Percentiles rank a stretch among this genome's conserved stretches.
These are phyloP conservation scores for Stenocarpella maydis DNA, from an alignment of 2,329 filamentous ascomycete species.

Conservation along the genomic window DNA sequence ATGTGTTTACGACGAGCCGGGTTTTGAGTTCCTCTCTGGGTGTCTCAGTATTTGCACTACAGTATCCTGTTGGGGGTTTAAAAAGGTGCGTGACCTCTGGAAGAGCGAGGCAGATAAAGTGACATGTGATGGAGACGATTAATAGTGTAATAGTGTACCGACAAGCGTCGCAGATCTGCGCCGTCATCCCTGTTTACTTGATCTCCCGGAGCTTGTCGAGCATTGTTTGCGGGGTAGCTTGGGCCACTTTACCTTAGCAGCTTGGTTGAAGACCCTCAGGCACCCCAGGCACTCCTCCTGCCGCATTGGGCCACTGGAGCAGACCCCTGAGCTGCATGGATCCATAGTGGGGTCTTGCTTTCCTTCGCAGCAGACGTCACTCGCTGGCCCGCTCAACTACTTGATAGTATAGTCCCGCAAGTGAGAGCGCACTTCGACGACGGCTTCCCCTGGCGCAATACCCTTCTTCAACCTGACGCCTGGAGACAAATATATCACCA, in stretches of 20 bases:
- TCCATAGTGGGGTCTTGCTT: not conserved
- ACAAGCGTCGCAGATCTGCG: conserved; percentile 21
- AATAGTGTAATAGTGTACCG: not conserved
- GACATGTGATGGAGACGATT: conserved; percentile 20
- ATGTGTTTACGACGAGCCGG: not conserved
- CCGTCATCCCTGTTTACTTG: not conserved
- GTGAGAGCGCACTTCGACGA: not conserved
- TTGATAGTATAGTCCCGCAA: not conserved
- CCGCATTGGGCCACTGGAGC: conserved; percentile 7
- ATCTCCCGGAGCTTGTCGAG: not conserved
- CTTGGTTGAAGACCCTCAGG: not conserved
- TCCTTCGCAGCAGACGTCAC: conserved; percentile 11
- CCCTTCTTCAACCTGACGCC: conserved; percentile 21
- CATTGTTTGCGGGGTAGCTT: conserved; percentile 20
- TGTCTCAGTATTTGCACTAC: not conserved
- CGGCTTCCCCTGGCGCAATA: not conserved
- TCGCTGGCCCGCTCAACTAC: not conserved
- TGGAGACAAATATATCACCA: conserved; percentile 14
- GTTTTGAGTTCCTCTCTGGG: not conserved
- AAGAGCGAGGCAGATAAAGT: conserved; percentile 13
- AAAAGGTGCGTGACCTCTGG: conserved; percentile 13
- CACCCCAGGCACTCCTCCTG: not conserved
- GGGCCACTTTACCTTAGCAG: not conserved
- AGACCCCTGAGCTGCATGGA: conserved; percentile 16
- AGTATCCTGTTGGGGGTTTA: conserved; percentile 11